These are phyloP conservation scores for Moesziomyces parantarcticus DNA, from an alignment of 1,284 basidiomycete genomes.

Conservation along the genomic window DNA sequence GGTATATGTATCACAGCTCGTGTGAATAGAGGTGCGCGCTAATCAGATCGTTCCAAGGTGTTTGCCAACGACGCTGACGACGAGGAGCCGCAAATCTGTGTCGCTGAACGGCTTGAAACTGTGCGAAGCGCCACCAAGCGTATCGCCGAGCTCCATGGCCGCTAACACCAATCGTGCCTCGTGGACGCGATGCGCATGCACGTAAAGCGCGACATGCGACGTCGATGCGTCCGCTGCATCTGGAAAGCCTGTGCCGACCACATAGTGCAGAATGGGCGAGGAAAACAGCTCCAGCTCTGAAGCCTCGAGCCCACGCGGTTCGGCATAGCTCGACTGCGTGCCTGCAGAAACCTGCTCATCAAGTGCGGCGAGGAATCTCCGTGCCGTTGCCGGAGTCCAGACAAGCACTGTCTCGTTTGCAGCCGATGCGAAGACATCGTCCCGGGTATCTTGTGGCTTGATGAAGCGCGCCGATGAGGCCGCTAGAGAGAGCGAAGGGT, in stretches of 20 bases:
- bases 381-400: constrained; percentile 37
- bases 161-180: constrained; percentile 21
- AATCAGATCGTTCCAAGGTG: constrained; percentile 24
- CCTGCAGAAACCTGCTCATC: background rate
- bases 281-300: constrained; percentile 10
- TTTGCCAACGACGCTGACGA: constrained; percentile 22
- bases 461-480: constrained; percentile 28
- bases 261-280: constrained; percentile 29
- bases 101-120: constrained; percentile 24
- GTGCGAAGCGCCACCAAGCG: background rate
- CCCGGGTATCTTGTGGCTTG: background rate
- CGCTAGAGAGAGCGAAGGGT: constrained; percentile 7
- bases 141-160: constrained; percentile 7
- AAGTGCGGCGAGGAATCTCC: constrained; percentile 15
- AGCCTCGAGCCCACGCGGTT: background rate
- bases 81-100: constrained; percentile 15
- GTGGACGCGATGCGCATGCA: constrained; percentile 22
- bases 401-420: constrained; percentile 4
- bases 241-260: constrained; percentile 7
- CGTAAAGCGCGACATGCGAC: constrained; percentile 29
- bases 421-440: too few relatives aligned
- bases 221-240: background rate
- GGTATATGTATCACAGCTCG: background rate
- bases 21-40: background rate
- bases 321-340: too few relatives aligned